These are phyloP conservation scores for Ceratobasidium papillatum DNA, from an alignment of 1,284 basidiomycete species.

Conservation along the genomic window DNA sequence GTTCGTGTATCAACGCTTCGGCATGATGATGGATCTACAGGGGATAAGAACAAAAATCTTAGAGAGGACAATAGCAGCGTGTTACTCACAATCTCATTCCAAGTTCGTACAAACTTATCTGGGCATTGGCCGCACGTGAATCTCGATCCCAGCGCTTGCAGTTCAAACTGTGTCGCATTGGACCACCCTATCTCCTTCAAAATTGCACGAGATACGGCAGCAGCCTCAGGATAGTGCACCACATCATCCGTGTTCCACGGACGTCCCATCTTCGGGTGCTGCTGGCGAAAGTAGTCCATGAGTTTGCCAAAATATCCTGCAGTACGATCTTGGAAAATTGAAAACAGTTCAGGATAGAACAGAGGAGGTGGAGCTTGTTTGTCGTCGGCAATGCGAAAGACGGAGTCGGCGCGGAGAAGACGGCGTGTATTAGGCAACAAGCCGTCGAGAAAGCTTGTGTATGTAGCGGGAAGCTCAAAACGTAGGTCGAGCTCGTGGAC, in stretches of 20 bases:
- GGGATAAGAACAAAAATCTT: no score
- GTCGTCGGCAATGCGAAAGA: not conserved
- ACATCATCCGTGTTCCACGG: not conserved
- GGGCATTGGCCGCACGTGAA: no score
- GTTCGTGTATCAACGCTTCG: no score
- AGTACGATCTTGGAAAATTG: not conserved
- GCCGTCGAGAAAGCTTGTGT: no score
- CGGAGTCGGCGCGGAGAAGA: slow-evolving; percentile 4
- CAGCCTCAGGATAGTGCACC: not conserved
- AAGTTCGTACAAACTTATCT: no score
- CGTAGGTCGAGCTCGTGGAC: not conserved
- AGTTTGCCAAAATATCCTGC: not conserved
- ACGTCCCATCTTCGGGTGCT: not conserved
- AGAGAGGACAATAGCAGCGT: no score
- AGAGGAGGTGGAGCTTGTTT: not conserved
- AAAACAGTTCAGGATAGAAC: not conserved
- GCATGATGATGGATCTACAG: no score
- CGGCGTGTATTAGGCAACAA: not conserved
- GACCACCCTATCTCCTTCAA: not conserved
- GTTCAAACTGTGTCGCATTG: not conserved
- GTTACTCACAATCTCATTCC: no score
- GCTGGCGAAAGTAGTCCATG: not conserved
- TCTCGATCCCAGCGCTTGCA: not conserved
- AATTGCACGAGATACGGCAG: not conserved
- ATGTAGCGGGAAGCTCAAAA: not conserved